phyloP scores from a whole-genome alignment of 208 protist genomes.

The Trichomonas tenax region DNA sequence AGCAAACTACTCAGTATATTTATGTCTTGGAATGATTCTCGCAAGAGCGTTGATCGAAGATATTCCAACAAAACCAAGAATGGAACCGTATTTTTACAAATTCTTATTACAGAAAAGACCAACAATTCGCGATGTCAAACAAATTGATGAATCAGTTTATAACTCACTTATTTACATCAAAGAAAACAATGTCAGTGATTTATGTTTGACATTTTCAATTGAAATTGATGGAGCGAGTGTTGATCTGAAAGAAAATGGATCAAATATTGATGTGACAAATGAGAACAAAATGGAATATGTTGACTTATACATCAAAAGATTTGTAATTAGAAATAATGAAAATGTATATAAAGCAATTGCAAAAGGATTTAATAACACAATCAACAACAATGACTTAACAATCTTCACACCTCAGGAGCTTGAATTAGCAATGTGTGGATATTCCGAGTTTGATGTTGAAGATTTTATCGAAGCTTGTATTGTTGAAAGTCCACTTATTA shows the following conservation, averaged over 20 bases:
- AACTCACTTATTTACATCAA: slow-evolving; percentile 73
- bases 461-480: slow-evolving; percentile 71
- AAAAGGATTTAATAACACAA: slow-evolving; percentile 79
- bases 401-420: slow-evolving; percentile 86
- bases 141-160: slow-evolving; percentile 78
- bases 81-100: slow-evolving; percentile 88
- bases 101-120: slow-evolving; percentile 77
- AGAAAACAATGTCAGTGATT: slow-evolving; percentile 63
- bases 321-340: slow-evolving; percentile 70
- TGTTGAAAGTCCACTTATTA: slow-evolving; percentile 49
- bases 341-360: slow-evolving; percentile 78
- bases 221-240: slow-evolving; percentile 64
- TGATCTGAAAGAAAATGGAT: slow-evolving; percentile 71
- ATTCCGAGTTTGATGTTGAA: slow-evolving; percentile 83
- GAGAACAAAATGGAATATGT: slow-evolving; percentile 88
- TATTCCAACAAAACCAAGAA: slow-evolving; percentile 77
- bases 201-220: slow-evolving; percentile 73
- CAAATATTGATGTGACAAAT: slow-evolving; percentile 77
- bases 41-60: slow-evolving; percentile 62
- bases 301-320: slow-evolving; percentile 64
- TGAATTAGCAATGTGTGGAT: slow-evolving; percentile 85
- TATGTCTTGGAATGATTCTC: slow-evolving; percentile 58
- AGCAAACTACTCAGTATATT: slow-evolving; percentile 85
- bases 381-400: slow-evolving; percentile 65
- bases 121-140: slow-evolving; percentile 76